These are phyloP conservation scores for Calocybe cyanea DNA, from an alignment of 768 basidiomycete species.

Conservation along the genomic window DNA sequence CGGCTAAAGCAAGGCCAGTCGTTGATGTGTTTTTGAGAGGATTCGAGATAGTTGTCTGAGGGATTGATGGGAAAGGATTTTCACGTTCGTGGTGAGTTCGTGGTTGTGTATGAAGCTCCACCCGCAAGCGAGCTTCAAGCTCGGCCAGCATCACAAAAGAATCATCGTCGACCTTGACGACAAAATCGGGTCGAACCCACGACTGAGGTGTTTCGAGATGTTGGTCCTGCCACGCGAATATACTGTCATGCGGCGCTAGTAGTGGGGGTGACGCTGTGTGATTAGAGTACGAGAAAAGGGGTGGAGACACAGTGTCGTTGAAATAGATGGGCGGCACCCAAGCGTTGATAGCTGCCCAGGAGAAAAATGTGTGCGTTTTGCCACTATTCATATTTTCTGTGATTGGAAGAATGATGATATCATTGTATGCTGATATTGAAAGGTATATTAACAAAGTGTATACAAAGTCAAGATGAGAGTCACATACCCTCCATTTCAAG, in stretches of 20 bases:
- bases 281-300: constrained; percentile 64
- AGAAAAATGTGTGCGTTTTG: constrained; percentile 88
- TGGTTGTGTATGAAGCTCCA: constrained; percentile 58
- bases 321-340: constrained; percentile 82
- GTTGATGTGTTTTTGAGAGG: constrained; percentile 7
- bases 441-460: not conserved
- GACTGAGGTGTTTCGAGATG: constrained; percentile 38
- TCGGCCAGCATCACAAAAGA: constrained; percentile 94
- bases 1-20: not conserved
- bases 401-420: constrained; percentile 79
- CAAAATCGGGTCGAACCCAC: constrained; percentile 88
- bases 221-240: constrained; percentile 48
- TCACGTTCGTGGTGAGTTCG: constrained; percentile 18
- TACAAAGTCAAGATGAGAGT: not conserved
- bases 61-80: constrained; percentile 11
- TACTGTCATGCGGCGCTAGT: constrained; percentile 73
- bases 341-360: constrained; percentile 87
- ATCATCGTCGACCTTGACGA: constrained; percentile 95
- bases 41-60: constrained; percentile 7
- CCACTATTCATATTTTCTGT: constrained; percentile 96
- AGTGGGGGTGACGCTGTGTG: constrained; percentile 50
- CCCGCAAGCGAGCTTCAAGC: constrained; percentile 81
- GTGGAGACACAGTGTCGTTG: constrained; percentile 40
- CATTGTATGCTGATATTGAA: constrained; percentile 63
- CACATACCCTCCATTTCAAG: constrained; percentile 87